Percentiles rank a stretch among this genome's conserved stretches.
These are phyloP conservation scores for Grigorovia yakushimaensis DNA, from an alignment of 805 yeast species.

Conservation along the genomic window DNA sequence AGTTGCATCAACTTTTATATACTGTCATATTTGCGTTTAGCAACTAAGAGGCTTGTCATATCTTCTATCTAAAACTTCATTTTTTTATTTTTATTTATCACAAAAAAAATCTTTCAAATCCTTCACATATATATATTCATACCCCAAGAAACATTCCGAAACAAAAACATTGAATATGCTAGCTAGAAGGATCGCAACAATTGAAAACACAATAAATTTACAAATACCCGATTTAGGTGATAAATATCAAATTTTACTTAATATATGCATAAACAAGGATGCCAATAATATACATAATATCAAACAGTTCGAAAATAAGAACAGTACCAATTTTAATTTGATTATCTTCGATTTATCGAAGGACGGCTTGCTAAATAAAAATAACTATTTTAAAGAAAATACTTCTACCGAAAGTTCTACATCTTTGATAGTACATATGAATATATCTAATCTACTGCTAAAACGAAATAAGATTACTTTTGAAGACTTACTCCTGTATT, in stretches of 20 bases:
- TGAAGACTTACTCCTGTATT: conserved; percentile 13
- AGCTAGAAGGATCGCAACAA: neutral
- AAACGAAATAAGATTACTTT: conserved; percentile 20
- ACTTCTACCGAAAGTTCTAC: neutral
- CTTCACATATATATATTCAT: too few species aligned
- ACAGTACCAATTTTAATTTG: neutral
- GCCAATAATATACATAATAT: too few species aligned
- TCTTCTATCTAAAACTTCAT: too few species aligned
- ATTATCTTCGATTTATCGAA: neutral
- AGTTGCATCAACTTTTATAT: too few species aligned
- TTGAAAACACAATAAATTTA: neutral
- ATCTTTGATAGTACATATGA: conserved; percentile 11
- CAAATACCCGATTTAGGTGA: neutral
- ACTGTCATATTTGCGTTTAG: neutral
- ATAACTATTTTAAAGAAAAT: neutral
- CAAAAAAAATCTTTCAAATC: too few species aligned
- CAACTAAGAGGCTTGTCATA: neutral
- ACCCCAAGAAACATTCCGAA: too few species aligned
- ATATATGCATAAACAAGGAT: neutral
- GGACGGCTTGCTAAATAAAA: neutral
- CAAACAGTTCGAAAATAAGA: neutral
- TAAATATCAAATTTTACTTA: neutral
- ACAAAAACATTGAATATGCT: too few species aligned
- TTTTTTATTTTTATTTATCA: too few species aligned
- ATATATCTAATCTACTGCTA: conserved; percentile 21